Evolutionary conservation across 306 rosid species (phyloP).

Genomic region (Vigna nakashimae): DNA sequence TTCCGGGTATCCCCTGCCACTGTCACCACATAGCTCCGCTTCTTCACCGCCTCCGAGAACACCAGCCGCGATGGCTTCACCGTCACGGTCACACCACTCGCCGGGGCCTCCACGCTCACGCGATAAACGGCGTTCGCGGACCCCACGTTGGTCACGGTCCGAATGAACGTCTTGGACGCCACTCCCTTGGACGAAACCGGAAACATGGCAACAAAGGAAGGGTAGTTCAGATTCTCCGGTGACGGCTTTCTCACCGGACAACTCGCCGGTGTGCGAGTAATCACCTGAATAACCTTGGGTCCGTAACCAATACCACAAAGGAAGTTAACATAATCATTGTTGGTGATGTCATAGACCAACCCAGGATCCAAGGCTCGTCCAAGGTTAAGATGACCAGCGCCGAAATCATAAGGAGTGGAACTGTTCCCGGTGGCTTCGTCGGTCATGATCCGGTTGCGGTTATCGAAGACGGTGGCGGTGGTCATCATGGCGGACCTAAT

Average conservation of each 20-base stretch:
- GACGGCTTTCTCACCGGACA: constrained; percentile 65
- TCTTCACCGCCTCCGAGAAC: constrained; percentile 64
- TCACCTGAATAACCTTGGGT: constrained; percentile 72
- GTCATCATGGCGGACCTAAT: constrained; percentile 94
- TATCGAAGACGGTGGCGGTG: constrained; percentile 62
- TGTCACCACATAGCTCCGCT: constrained; percentile 67
- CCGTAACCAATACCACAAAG: constrained; percentile 70
- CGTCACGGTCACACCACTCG: constrained; percentile 66
- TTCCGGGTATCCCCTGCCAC: constrained; percentile 59
- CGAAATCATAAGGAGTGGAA: constrained; percentile 76
- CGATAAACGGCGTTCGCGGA: constrained; percentile 57
- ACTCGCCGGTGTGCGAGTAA: constrained; percentile 55
- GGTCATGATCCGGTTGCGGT: constrained; percentile 58
- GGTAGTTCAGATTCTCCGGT: constrained; percentile 85
- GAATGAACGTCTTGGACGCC: constrained; percentile 56
- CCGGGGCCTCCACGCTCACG: constrained; percentile 56
- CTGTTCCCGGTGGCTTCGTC: constrained; percentile 78
- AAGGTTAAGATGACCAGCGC: constrained; percentile 78
- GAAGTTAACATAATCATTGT: constrained; percentile 66
- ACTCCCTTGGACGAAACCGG: constrained; percentile 49
- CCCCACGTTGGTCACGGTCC: constrained; percentile 84
- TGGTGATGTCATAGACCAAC: constrained; percentile 68
- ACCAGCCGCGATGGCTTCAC: constrained; percentile 76
- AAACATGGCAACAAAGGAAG: constrained; percentile 70
- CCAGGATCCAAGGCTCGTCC: constrained; percentile 91